Base-by-base conservation (phyloP, 1,284 basidiomycete species). In the Boletellus deceptivus region DNA sequence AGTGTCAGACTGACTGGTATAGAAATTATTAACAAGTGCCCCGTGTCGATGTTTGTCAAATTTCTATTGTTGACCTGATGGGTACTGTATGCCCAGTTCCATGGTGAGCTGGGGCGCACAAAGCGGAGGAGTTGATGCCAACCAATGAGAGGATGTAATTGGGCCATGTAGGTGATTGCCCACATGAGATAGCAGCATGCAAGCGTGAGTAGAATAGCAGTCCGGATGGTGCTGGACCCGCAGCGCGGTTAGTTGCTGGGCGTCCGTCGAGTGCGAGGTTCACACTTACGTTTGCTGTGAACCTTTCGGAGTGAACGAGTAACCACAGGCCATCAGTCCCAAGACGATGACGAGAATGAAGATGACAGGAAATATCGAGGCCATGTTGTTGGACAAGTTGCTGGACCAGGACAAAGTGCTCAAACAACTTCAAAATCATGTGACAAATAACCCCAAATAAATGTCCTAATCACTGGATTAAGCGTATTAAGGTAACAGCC, bases 161-260 rank as follows among this genome's bases (percentile, higher is more conserved):
- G 93, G 1, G 91, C 91, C 64, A 96, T 77, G 69, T 95, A 97
- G 7, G 93, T 93, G 64, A 95, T 83, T 70, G 88, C 88, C 93
- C 93, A 97, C 86, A 97, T 89, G 59, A 97, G 78, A 73, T 93
- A 97, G 72, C 89, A 93, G 55, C 82, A 87, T 5, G 83, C 74
- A 17, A 96, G 69, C 2, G 89, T 80, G 52, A 97, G 80, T 71
- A 91, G 75, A 42, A 91, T 65, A 55, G 80, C 80, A 6, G 91
- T 89, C 62, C 93, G 86, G 58, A 93, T 78, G 40, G 93, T 79
- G 52, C 93, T 97, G 70, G 34, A 43, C 51, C 22, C 43, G 41
- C 31, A 14, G 40, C 17, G 27, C 6, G 24, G 16, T 49, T 20
- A 49, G 29, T 27, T 25, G 37, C 38, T 29, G 11, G 35, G 29